Evolutionary conservation across 2,329 filamentous ascomycete species (phyloP).

Genomic region (Colletotrichum lindemuthianum): DNA sequence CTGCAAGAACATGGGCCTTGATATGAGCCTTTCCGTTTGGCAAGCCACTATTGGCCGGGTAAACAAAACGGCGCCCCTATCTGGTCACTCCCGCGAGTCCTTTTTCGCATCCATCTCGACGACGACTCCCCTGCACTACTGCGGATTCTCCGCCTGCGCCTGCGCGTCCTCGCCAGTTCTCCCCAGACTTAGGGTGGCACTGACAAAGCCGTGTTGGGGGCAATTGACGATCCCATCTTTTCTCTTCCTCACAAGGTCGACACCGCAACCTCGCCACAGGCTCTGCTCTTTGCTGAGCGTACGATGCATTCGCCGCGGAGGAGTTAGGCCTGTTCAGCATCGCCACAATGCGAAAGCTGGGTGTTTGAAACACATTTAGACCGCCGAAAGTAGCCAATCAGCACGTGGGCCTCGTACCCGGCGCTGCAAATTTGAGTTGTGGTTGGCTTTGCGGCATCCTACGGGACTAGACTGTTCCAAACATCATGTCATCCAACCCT

Average conservation of each 20-base stretch:
- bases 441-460: conserved; percentile 13
- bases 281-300: neutral
- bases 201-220: neutral
- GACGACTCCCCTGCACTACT: conserved; percentile 7
- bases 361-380: neutral
- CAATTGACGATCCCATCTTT: conserved; percentile 21
- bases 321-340: conserved; percentile 13
- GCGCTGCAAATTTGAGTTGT: conserved; percentile 11
- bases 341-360: conserved; percentile 14
- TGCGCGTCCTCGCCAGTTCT: conserved; percentile 1
- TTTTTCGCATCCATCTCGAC: neutral
- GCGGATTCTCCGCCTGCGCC: neutral
- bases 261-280: neutral
- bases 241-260: neutral
- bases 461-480: neutral
- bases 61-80: neutral
- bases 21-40: neutral
- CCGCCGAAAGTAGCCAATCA: neutral
- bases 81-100: neutral
- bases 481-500: neutral
- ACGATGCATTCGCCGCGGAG: neutral
- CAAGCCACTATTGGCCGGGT: conserved; percentile 2
- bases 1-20: conserved; percentile 7
- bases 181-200: conserved; percentile 16
- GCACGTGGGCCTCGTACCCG: too few relatives aligned